Conservation (phyloP, 2,329 filamentous ascomycete species). For the Thelonectria rubi region DNA sequence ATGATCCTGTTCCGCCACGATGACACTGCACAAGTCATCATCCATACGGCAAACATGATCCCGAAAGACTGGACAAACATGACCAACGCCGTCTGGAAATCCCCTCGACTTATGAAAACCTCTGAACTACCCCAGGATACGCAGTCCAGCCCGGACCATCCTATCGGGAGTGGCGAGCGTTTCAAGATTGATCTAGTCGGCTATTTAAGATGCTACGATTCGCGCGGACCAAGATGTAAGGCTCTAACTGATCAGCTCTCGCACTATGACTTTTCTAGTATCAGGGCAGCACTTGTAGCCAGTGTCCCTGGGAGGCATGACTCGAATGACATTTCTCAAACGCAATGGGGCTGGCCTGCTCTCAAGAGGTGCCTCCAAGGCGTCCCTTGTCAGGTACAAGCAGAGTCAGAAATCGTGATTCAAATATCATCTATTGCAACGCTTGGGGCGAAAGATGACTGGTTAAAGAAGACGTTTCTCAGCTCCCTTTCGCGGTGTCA, state of each 20-base stretch:
- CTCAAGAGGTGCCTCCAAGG: conserved; percentile 66
- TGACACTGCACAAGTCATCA: conserved; percentile 78
- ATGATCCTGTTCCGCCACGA: conserved; percentile 83
- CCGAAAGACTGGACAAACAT: conserved; percentile 85
- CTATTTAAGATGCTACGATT: conserved; percentile 77
- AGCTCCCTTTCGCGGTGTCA: conserved; percentile 53
- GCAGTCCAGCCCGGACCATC: conserved; percentile 16
- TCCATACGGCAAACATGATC: conserved; percentile 96
- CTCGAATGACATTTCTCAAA: conserved; percentile 55
- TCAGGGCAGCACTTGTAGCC: conserved; percentile 78
- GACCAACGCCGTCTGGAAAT: conserved; percentile 85
- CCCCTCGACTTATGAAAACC: conserved; percentile 70
- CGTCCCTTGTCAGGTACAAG: conserved; percentile 56
- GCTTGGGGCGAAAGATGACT: conserved; percentile 73
- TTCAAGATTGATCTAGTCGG: conserved; percentile 81
- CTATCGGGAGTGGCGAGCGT: conserved; percentile 66
- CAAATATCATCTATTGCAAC: conserved; percentile 87
- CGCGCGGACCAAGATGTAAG: conserved; percentile 60
- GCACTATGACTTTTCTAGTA: conserved; percentile 72
- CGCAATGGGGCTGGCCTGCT: conserved; percentile 80
- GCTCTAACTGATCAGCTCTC: conserved; percentile 65
- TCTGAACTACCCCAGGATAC: conserved; percentile 23
- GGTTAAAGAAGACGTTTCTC: conserved; percentile 75
- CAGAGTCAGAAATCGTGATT: conserved; percentile 60
- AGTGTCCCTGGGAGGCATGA: conserved; percentile 78